These are phyloP conservation scores for Madurella fahalii DNA, from an alignment of 2,329 filamentous ascomycete genomes.

Conservation along the genomic window DNA sequence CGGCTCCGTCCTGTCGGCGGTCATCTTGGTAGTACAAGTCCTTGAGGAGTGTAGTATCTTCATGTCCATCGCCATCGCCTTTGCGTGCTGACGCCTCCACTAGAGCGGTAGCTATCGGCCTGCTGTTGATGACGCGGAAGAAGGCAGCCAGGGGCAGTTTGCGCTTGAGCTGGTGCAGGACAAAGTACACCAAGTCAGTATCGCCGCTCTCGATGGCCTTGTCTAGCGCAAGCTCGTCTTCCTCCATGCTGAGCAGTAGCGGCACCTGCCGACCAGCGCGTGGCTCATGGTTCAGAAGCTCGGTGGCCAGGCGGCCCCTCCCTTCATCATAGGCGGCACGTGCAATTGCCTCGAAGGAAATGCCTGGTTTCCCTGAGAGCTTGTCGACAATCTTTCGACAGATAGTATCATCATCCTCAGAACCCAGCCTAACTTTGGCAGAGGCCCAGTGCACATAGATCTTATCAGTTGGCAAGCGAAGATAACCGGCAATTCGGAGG, in stretches of 20 bases:
- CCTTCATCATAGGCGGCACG: conserved; percentile 93
- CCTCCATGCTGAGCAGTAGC: conserved; percentile 87
- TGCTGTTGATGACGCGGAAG: conserved; percentile 83
- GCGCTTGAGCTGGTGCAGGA: conserved; percentile 81
- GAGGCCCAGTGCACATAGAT: conserved; percentile 98
- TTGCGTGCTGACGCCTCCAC: conserved; percentile 75
- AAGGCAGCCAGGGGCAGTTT: conserved; percentile 87
- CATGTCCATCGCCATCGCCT: conserved; percentile 39
- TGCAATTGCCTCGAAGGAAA: conserved; percentile 94
- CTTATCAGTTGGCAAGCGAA: conserved; percentile 78
- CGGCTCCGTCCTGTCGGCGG: conserved; percentile 79
- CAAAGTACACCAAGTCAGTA: conserved; percentile 86
- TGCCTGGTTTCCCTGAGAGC: conserved; percentile 80
- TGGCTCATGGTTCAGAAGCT: conserved; percentile 88
- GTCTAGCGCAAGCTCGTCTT: conserved; percentile 90
- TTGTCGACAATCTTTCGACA: conserved; percentile 83
- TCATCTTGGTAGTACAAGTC: conserved; percentile 98
- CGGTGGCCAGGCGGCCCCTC: conserved; percentile 79
- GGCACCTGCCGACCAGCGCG: conserved; percentile 95
- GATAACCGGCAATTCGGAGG: conserved; percentile 79
- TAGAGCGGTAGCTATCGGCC: conserved; percentile 80
- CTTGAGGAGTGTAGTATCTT: conserved; percentile 78
- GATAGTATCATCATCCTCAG: conserved; percentile 82
- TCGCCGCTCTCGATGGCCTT: conserved; percentile 96
- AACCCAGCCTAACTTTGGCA: conserved; percentile 81